A percentile compares a stretch with the other conserved stretches of the same genome.
phyloP scores from a whole-genome alignment of 352 stramenopile species.

The Globisporangium spiculum region DNA sequence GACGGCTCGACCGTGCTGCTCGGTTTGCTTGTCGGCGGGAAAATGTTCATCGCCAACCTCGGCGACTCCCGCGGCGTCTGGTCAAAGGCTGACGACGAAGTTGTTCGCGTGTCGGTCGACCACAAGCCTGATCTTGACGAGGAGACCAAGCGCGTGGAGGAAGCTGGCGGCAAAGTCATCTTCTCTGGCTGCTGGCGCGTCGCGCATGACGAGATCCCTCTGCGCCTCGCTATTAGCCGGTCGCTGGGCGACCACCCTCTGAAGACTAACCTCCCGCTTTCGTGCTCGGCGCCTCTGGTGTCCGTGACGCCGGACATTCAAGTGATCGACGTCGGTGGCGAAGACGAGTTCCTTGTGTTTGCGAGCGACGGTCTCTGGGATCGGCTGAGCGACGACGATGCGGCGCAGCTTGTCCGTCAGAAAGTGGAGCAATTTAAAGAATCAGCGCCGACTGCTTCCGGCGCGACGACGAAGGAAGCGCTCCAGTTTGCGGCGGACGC shows the following conservation, averaged over 20 bases:
- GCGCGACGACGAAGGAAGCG: constrained; percentile 40
- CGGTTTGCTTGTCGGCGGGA: constrained; percentile 61
- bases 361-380: constrained; percentile 81
- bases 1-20: constrained; percentile 76
- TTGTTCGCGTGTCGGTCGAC: constrained; percentile 67
- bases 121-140: constrained; percentile 73
- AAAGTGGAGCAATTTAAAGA: constrained; percentile 50
- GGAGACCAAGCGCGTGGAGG: constrained; percentile 57
- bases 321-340: constrained; percentile 55
- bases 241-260: constrained; percentile 79
- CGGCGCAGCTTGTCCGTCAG: constrained; percentile 47
- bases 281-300: constrained; percentile 61
- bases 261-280: constrained; percentile 59
- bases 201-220: constrained; percentile 64
- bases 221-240: constrained; percentile 74
- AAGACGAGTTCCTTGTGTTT: constrained; percentile 64
- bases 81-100: constrained; percentile 33
- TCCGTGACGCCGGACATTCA: constrained; percentile 70
- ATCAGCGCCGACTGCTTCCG: constrained; percentile 6
- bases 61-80: constrained; percentile 73
- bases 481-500: constrained; percentile 57
- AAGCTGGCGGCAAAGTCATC: constrained; percentile 72
- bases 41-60: constrained; percentile 77
- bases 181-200: constrained; percentile 83
- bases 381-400: constrained; percentile 66